A percentile compares a stretch with the other conserved stretches of the same genome.
These are phyloP conservation scores for Eragrostis tef DNA, from an alignment of 202 grass and related monocot species.

Conservation along the genomic window DNA sequence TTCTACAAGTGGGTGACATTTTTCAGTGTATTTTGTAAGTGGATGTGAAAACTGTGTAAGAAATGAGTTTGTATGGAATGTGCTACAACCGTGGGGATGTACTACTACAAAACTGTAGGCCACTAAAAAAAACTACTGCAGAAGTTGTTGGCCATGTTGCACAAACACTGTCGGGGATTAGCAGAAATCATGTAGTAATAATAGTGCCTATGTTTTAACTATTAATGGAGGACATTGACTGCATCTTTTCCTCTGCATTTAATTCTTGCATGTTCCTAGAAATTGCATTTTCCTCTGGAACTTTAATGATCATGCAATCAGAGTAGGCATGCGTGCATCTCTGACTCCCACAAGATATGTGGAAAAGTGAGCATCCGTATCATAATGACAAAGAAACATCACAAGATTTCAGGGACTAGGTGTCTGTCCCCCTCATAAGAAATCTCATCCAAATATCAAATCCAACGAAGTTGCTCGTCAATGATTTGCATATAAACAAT, in stretches of 20 bases:
- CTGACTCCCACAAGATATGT: neutral
- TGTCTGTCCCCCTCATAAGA: slow-evolving; percentile 12
- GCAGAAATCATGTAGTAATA: too few species aligned
- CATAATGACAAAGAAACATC: neutral
- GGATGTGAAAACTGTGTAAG: too few species aligned
- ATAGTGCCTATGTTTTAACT: too few species aligned
- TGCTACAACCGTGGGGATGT: too few species aligned
- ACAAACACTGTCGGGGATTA: too few species aligned
- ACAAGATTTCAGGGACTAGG: slow-evolving; percentile 4
- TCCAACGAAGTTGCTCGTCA: slow-evolving; percentile 25
- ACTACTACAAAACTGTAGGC: too few species aligned
- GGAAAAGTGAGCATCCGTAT: neutral
- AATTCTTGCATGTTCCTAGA: neutral
- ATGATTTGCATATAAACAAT: neutral
- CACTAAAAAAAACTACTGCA: too few species aligned
- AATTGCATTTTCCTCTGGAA: neutral
- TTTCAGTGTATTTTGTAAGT: too few species aligned
- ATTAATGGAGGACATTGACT: neutral
- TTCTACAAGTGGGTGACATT: too few species aligned
- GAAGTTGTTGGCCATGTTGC: too few species aligned
- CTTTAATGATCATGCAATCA: neutral
- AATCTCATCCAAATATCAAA: slow-evolving; percentile 25
- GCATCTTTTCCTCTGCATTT: neutral
- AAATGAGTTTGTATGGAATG: too few species aligned
- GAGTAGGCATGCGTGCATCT: neutral